Evolutionary conservation across 2,329 filamentous ascomycete genomes (phyloP).

Genomic region (Raffaelea albimanens): DNA sequence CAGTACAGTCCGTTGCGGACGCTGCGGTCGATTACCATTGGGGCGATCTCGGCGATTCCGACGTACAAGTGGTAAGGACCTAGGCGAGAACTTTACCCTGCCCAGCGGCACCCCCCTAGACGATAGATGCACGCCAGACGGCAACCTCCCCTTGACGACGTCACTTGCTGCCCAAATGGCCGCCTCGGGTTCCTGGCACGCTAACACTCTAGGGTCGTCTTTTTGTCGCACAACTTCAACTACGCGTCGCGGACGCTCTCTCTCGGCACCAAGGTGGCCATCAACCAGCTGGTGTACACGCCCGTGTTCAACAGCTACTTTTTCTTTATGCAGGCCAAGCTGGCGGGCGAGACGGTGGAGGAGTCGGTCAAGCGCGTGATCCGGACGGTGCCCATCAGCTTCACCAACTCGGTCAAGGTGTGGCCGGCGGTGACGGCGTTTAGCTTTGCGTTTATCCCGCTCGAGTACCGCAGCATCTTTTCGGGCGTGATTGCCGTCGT

Average conservation of each 20-base stretch:
- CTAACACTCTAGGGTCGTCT: constrained; percentile 55
- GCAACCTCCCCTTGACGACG: not conserved
- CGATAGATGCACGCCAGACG: too few relatives aligned
- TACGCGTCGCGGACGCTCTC: constrained; percentile 64
- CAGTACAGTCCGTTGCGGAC: constrained; percentile 62
- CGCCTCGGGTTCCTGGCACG: not conserved
- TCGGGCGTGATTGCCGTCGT: constrained; percentile 71
- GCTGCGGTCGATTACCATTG: constrained; percentile 62
- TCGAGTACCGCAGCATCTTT: constrained; percentile 74
- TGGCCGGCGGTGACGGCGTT: constrained; percentile 86
- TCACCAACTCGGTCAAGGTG: constrained; percentile 72
- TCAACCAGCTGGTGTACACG: constrained; percentile 76
- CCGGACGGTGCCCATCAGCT: constrained; percentile 66
- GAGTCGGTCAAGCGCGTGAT: constrained; percentile 63
- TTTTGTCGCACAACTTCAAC: constrained; percentile 74
- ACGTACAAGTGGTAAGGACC: constrained; percentile 75
- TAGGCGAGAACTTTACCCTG: too few relatives aligned
- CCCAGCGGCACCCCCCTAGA: too few relatives aligned
- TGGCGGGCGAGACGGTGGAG: constrained; percentile 55
- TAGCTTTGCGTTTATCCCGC: constrained; percentile 72
- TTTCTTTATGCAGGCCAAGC: constrained; percentile 67
- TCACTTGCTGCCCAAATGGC: not conserved
- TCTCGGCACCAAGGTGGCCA: constrained; percentile 63
- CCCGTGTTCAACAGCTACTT: constrained; percentile 79
- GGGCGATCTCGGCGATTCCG: constrained; percentile 64